Base-by-base conservation (phyloP, 257 asterid genomes). In the Penstemon eatonii region DNA sequence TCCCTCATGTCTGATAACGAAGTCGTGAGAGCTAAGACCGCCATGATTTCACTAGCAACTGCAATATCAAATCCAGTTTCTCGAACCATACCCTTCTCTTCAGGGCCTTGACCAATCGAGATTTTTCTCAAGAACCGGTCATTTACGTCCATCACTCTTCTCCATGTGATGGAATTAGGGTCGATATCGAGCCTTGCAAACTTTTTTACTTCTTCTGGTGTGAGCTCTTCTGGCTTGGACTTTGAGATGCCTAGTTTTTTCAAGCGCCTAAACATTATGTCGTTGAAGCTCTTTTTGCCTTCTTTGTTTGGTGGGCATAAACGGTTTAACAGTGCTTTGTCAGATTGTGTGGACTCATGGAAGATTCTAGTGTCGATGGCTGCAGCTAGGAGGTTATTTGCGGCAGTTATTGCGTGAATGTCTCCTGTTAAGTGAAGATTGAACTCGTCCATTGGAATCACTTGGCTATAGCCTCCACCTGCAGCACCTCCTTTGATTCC, bases 401-500 rank as follows among this genome's bases (percentile, higher is more conserved):
- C 96, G 46, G 99, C 99, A 49, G 96, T 94, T 56, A 94, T 94
- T 40, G 97, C 99, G 78, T 94, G 97, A 76, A 94, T 94, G 72
- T 94, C 97, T 53, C 99, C 97, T 4, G 99, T 94, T 73, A 94
- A 55, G 80, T 94, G 99, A 66, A 94, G 99, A 75, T 94, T 94
- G 81, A 94, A 94, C 80, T 94, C 99, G 52, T 94, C 99, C 99
- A 94, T 94, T 1, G 99, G 99, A 68, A 94, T 94, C 71, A 94
- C 99, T 81, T 94, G 97, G 82, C 97, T 94, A 71, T 94, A 94
- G 80, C 99, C 97, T 68, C 99, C 99, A 39, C 99, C 97, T 15
- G 97, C 97, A 33, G 99, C 99, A 45, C 99, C 99, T 12, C 97
- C 96, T 81, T 91, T 91, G 72, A 94, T 94, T 70, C 99, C 99